Conservation (phyloP, 2,329 filamentous ascomycete species). For the Trichoderma sp. region DNA sequence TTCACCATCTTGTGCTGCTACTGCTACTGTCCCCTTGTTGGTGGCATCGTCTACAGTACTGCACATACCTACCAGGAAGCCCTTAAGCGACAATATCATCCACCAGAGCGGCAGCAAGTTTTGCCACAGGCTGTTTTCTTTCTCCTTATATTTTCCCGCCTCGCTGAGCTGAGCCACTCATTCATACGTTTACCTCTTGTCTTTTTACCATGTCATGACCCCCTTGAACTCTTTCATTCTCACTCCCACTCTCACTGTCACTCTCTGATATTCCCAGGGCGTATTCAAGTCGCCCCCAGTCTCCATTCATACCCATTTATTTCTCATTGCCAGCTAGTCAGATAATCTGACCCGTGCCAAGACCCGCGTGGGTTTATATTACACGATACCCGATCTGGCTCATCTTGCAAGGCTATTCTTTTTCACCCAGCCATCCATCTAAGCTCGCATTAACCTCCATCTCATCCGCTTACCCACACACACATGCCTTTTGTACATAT, state of each 20-base stretch:
- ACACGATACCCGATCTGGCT: conserved; percentile 19
- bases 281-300: background rate
- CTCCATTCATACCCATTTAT: background rate
- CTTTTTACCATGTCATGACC: background rate
- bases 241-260: background rate
- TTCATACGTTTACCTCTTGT: background rate
- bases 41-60: background rate
- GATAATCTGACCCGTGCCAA: background rate
- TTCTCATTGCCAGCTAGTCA: conserved; percentile 8
- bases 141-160: background rate
- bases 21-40: background rate
- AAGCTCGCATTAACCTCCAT: conserved; percentile 12
- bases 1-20: background rate
- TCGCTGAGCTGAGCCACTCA: background rate
- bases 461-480: background rate
- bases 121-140: background rate
- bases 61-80: background rate
- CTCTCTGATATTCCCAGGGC: background rate
- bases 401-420: conserved; percentile 18
- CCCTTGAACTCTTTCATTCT: background rate
- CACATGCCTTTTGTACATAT: background rate
- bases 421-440: background rate
- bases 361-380: conserved; percentile 6
- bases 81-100: background rate
- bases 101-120: background rate